These are phyloP conservation scores for Gymnopus androsaceus DNA, from an alignment of 1,284 basidiomycete species.

Conservation along the genomic window DNA sequence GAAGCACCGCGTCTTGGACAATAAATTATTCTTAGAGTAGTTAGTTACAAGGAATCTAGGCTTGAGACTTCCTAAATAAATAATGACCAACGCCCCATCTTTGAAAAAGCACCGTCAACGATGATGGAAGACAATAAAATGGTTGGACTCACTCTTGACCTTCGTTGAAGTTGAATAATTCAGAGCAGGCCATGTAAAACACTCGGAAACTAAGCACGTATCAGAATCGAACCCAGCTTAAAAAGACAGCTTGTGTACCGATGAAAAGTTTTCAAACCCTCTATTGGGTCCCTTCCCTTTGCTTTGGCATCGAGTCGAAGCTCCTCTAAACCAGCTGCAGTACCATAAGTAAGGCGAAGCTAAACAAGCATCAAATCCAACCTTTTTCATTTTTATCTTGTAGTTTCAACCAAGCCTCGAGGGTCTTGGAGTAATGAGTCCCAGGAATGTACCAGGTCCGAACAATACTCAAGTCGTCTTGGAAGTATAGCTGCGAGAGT, in stretches of 20 bases:
- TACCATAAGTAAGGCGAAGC: conserved; percentile 9
- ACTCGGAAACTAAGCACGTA: conserved; percentile 54
- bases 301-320: conserved; percentile 50
- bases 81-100: conserved; percentile 29
- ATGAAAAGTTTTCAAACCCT: conserved; percentile 66
- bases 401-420: conserved; percentile 68
- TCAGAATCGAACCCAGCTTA: too few relatives aligned
- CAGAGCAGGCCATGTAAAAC: conserved; percentile 77
- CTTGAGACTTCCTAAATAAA: conserved; percentile 19
- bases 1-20: too few relatives aligned
- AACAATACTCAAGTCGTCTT: conserved; percentile 61
- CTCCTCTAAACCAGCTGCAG: conserved; percentile 49
- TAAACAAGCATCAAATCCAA: conserved; percentile 14
- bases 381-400: conserved; percentile 58
- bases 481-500: conserved; percentile 60
- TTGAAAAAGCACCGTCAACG: background rate
- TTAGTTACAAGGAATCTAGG: background rate
- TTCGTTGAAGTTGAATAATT: conserved; percentile 67
- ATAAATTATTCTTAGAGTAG: too few relatives aligned
- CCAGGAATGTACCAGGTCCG: conserved; percentile 70
- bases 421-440: conserved; percentile 66
- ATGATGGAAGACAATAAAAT: background rate
- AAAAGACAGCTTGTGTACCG: too few relatives aligned
- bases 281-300: conserved; percentile 48
- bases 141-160: conserved; percentile 60